A percentile compares a stretch with the other conserved stretches of the same genome.
Conservation (phyloP, 2,329 filamentous ascomycete genomes). For the Zymoseptoria crescenta region DNA sequence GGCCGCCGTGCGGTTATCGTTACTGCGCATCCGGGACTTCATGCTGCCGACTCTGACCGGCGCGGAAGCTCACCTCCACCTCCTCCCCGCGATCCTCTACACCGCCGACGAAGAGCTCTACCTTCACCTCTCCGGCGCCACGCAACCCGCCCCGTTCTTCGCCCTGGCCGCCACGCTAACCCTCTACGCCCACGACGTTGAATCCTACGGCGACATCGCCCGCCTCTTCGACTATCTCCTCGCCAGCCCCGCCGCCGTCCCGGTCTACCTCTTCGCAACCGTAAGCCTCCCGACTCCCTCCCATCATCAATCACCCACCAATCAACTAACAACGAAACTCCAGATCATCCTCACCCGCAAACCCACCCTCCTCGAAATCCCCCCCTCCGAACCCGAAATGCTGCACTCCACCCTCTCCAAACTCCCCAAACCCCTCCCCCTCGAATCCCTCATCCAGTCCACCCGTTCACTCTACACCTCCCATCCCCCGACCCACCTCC, state of each 20-base stretch:
- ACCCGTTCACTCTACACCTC: constrained; percentile 56
- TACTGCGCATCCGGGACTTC: constrained; percentile 89
- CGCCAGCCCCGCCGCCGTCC: constrained; percentile 77
- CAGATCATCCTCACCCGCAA: constrained; percentile 73
- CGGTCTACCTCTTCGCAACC: constrained; percentile 80
- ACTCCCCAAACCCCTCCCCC: constrained; percentile 69
- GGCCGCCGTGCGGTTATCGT: constrained; percentile 71
- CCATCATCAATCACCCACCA: not conserved
- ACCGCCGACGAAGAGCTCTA: constrained; percentile 64
- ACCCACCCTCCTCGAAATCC: constrained; percentile 77
- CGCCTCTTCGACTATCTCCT: constrained; percentile 89
- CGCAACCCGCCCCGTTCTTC: constrained; percentile 66
- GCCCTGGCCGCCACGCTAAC: constrained; percentile 89
- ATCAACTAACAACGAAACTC: not conserved
- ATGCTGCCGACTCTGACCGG: constrained; percentile 85
- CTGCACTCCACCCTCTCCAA: constrained; percentile 82
- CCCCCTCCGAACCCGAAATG: constrained; percentile 80
- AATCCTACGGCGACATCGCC: constrained; percentile 79
- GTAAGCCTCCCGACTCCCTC: constrained; percentile 25
- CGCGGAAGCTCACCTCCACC: constrained; percentile 73
- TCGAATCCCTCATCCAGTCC: constrained; percentile 66
- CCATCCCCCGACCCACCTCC: constrained; percentile 65
- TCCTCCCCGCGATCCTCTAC: constrained; percentile 75
- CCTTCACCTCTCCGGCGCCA: constrained; percentile 45
- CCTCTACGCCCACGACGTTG: constrained; percentile 93